Evolutionary conservation across 306 rosid genomes (phyloP).

Genomic region (Pachyrhizus erosus): DNA sequence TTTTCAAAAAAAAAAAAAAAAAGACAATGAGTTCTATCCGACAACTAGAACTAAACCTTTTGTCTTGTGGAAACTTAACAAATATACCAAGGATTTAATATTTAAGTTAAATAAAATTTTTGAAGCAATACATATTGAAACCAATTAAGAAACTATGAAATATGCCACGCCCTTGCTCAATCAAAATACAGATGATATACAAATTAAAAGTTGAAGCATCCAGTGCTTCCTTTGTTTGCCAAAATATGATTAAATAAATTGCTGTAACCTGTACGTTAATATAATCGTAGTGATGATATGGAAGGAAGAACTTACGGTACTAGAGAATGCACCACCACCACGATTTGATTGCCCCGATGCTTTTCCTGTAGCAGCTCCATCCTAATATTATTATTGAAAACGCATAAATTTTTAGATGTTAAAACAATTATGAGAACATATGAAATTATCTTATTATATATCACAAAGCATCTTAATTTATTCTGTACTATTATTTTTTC

Average conservation of each 20-base stretch:
- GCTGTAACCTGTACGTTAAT: background rate
- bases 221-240: background rate
- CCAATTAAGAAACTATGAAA: background rate
- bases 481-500: background rate
- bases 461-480: background rate
- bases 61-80: background rate
- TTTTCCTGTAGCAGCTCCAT: slow-evolving; percentile 53
- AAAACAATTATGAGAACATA: background rate
- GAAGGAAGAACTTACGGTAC: slow-evolving; percentile 50
- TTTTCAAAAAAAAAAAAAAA: background rate
- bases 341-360: slow-evolving; percentile 52
- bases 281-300: slow-evolving; percentile 4
- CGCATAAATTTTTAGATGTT: background rate
- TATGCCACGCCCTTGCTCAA: background rate
- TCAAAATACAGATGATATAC: slow-evolving; percentile 9
- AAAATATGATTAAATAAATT: slow-evolving; percentile 20
- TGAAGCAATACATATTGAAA: background rate
- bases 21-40: slow-evolving; percentile 13
- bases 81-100: background rate
- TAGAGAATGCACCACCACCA: slow-evolving; percentile 60
- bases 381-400: slow-evolving; percentile 44
- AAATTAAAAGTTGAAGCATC: slow-evolving; percentile 10
- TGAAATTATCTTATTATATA: background rate
- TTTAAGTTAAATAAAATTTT: background rate
- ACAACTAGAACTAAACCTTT: too few relatives aligned